Evolutionary conservation across 2,329 filamentous ascomycete genomes (phyloP).

Genomic region (Akanthomyces uredinophilus): DNA sequence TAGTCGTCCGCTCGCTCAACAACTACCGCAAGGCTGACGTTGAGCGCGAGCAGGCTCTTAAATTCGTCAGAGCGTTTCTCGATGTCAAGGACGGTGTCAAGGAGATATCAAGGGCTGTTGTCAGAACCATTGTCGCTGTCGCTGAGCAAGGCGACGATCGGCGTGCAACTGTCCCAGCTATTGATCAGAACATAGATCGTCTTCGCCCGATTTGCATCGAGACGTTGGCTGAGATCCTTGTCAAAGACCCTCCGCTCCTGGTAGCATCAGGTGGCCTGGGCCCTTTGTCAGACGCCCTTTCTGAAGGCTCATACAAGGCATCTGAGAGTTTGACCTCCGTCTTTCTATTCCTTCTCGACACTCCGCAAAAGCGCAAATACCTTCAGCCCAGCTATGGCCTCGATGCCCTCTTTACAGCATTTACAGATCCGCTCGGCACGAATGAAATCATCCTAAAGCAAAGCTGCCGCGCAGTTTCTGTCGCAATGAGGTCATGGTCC

Average conservation of each 20-base stretch:
- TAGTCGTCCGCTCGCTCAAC: conserved; percentile 82
- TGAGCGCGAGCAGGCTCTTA: conserved; percentile 92
- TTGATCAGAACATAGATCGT: conserved; percentile 75
- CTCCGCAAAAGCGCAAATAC: conserved; percentile 72
- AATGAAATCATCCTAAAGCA: conserved; percentile 65
- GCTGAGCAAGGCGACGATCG: conserved; percentile 86
- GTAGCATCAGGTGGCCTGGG: conserved; percentile 79
- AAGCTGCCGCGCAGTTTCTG: conserved; percentile 88
- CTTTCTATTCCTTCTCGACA: conserved; percentile 86
- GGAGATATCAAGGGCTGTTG: conserved; percentile 81
- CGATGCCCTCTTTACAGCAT: conserved; percentile 83
- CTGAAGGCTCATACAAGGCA: conserved; percentile 86
- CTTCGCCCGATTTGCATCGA: conserved; percentile 87
- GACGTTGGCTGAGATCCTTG: conserved; percentile 85
- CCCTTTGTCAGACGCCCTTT: conserved; percentile 83
- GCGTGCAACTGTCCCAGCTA: conserved; percentile 62
- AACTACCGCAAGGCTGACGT: conserved; percentile 97
- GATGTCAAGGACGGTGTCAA: conserved; percentile 90
- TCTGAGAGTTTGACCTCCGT: conserved; percentile 82
- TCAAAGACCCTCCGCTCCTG: conserved; percentile 76
- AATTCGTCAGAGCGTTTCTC: conserved; percentile 90
- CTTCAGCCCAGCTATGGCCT: conserved; percentile 86
- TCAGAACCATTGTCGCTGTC: conserved; percentile 84
- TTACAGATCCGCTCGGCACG: conserved; percentile 73
- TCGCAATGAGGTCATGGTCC: conserved; percentile 87